phyloP scores from a whole-genome alignment of 345 rosid species.

The Brassica juncea region DNA sequence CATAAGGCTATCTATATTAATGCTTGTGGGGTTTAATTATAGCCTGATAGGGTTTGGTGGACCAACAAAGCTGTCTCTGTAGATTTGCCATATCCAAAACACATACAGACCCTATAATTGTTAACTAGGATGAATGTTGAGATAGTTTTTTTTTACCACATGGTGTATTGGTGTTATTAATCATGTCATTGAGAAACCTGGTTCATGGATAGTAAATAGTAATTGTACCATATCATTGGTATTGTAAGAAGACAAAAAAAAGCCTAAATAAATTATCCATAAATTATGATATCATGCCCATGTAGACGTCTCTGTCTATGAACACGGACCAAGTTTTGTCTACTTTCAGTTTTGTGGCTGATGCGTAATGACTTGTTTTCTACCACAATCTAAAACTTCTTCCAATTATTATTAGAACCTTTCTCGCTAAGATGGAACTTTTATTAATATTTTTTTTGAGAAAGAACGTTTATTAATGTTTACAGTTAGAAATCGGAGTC shows the following conservation, averaged over 20 bases:
- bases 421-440: neutral
- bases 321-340: constrained; percentile 6
- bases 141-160: neutral
- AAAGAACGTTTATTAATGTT: too few relatives aligned
- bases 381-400: neutral
- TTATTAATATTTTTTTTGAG: too few relatives aligned
- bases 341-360: neutral
- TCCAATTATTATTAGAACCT: neutral
- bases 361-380: constrained; percentile 1
- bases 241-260: neutral
- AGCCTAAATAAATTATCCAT: neutral
- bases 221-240: neutral
- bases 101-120: neutral
- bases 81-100: constrained; percentile 6
- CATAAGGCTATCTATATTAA: constrained; percentile 19
- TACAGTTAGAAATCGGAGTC: neutral
- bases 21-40: constrained; percentile 15
- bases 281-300: neutral
- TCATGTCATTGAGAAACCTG: neutral
- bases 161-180: neutral
- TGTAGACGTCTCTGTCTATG: neutral
- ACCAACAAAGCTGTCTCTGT: constrained; percentile 25
- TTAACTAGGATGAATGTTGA: neutral
- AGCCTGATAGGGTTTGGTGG: constrained; percentile 25
- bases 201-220: neutral